Evolutionary conservation across 257 asterid genomes (phyloP).

Genomic region (Avicennia marina): DNA sequence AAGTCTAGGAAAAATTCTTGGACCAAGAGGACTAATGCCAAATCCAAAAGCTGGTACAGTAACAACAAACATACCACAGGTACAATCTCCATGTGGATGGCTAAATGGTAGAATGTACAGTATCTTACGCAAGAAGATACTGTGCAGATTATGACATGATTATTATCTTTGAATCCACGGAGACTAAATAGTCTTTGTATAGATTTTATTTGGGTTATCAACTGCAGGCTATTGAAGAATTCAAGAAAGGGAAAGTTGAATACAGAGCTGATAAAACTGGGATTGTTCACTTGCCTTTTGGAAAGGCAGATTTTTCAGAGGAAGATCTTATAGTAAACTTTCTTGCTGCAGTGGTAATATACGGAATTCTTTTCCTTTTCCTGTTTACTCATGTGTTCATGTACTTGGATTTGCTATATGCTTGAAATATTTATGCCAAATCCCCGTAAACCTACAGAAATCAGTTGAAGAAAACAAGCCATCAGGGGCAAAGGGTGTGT

Average conservation of each 20-base stretch:
- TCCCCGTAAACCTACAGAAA: slow-evolving; percentile 44
- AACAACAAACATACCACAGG: slow-evolving; percentile 95
- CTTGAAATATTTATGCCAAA: not conserved
- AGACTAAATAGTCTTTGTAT: no score
- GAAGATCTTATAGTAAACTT: slow-evolving; percentile 81
- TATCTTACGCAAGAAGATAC: no score
- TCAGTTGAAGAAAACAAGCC: slow-evolving; percentile 94
- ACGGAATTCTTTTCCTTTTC: not conserved
- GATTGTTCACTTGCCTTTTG: slow-evolving; percentile 94
- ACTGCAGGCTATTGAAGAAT: slow-evolving; percentile 84
- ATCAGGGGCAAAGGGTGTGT: slow-evolving; percentile 85
- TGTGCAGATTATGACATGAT: no score
- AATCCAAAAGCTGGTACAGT: slow-evolving; percentile 99
- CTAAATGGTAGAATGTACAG: no score
- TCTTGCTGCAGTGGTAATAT: slow-evolving; percentile 77
- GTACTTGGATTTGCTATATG: no score
- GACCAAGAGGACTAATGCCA: slow-evolving; percentile 98
- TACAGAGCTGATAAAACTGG: slow-evolving; percentile 98
- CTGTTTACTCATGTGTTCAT: no score
- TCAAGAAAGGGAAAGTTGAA: slow-evolving; percentile 97
- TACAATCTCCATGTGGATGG: no score
- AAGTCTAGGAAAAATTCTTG: slow-evolving; percentile 79
- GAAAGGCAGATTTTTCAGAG: slow-evolving; percentile 81
- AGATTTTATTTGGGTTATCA: no score
- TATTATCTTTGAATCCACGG: no score